Evolutionary conservation across 495 filamentous ascomycete species (phyloP).

Genomic region (Xylona heveae): DNA sequence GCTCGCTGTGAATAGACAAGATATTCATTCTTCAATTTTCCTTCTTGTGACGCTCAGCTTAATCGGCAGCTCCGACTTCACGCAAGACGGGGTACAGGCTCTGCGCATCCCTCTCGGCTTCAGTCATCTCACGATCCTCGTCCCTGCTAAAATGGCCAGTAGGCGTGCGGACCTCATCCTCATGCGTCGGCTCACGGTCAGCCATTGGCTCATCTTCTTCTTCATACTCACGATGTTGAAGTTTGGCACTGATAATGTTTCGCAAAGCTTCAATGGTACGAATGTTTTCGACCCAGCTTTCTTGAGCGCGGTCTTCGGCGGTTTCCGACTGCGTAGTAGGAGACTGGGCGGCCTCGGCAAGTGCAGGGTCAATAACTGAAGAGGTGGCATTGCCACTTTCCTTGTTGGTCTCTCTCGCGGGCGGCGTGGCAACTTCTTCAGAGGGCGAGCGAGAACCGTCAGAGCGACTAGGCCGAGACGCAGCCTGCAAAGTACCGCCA

Average conservation of each 20-base stretch:
- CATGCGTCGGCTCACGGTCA: constrained; percentile 8
- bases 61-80: constrained; percentile 6
- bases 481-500: constrained; percentile 68
- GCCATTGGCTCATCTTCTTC: constrained; percentile 8
- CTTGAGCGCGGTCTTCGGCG: constrained; percentile 12
- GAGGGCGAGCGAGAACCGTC: constrained; percentile 16
- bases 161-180: constrained; percentile 9
- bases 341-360: background rate
- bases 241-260: constrained; percentile 12
- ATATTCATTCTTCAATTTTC: too few species aligned
- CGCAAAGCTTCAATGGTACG: constrained; percentile 18
- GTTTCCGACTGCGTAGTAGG: background rate
- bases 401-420: too few species aligned
- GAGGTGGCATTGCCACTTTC: too few species aligned
- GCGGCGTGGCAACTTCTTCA: too few species aligned
- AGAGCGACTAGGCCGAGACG: constrained; percentile 26
- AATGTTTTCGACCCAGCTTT: constrained; percentile 22
- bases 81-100: constrained; percentile 13
- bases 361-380: constrained; percentile 2
- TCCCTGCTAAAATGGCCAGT: constrained; percentile 3
- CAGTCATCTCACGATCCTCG: constrained; percentile 10
- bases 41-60: too few species aligned
- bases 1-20: too few species aligned
- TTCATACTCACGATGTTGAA: constrained; percentile 15
- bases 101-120: constrained; percentile 9